Evolutionary conservation across 2,329 filamentous ascomycete genomes (phyloP), one percentile per base, ranked within the genome.

Genomic region (Dothistroma septosporum): DNA sequence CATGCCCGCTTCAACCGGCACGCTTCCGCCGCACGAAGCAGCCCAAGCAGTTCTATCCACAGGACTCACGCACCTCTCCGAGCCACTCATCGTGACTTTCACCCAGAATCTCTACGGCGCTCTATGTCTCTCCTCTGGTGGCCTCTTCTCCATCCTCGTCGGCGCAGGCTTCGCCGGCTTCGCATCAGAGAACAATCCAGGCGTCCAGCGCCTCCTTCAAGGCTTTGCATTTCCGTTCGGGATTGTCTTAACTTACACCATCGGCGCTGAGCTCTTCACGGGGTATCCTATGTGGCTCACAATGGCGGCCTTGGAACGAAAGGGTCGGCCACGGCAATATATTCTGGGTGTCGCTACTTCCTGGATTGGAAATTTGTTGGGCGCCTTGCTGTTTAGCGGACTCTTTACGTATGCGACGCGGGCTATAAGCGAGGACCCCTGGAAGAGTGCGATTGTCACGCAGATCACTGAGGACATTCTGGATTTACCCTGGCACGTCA

Each of bases 221-320:
- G 69, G 70, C 19, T 35, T 62, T 9, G 59, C 66, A 1, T 72
- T 72, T 35, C 66, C 70, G 0, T 54, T 70, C 19, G 70, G 70
- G 9, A 64, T 72, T 8, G 65, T 72, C 4, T 37, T 72, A 16
- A 64, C 70, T 1, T 72, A 72, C 6, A 62, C 69, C 10, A 61
- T 70, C 2, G 70, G 70, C 48, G 70, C 68, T 2, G 70, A 72
- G 37, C 61, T 72, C 32, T 72, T 66, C 47, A 72, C 70, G 10
- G 69, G 70, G 1, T 72, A 70, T 57, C 69, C 69, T 0, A 72
- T 72, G 70, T 71, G 70, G 70, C 64, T 68, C 24, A 52, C 64
- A 12, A 69, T 72, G 62, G 64, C 68, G 0, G 66, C 67, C 8
- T 56, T 72, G 4, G 61, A 68, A 28, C 59, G 69, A 1, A 60